These are phyloP conservation scores for Vaccinium corymbosum DNA, from an alignment of 148 eudicot species.

Conservation along the genomic window DNA sequence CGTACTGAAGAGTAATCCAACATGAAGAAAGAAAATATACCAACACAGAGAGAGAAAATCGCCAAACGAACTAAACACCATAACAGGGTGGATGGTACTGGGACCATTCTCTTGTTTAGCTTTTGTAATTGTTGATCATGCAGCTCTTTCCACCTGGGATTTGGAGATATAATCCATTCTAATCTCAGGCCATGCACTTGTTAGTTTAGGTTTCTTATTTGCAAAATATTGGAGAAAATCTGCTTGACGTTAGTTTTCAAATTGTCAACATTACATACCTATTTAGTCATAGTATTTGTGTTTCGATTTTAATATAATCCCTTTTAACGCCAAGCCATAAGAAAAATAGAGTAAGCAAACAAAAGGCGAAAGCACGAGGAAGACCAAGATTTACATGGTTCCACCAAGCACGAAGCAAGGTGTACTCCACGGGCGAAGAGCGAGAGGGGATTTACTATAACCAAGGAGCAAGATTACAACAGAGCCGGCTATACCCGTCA, in stretches of 20 bases:
- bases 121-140: not conserved
- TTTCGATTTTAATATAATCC: too few relatives aligned
- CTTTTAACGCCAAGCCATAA: too few relatives aligned
- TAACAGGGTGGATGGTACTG: not conserved
- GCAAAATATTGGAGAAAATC: not conserved
- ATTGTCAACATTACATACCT: not conserved
- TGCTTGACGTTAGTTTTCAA: not conserved
- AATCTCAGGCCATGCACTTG: constrained; percentile 1
- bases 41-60: not conserved
- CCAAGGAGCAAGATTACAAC: too few relatives aligned
- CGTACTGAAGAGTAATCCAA: not conserved
- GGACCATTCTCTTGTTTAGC: not conserved
- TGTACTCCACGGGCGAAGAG: too few relatives aligned
- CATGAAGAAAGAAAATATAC: not conserved
- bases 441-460: too few relatives aligned
- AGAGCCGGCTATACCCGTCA: too few relatives aligned
- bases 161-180: not conserved
- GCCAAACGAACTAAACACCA: not conserved
- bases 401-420: too few relatives aligned
- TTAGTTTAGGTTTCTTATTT: not conserved
- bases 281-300: not conserved
- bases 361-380: too few relatives aligned
- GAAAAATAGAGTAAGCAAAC: too few relatives aligned
- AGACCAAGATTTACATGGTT: too few relatives aligned
- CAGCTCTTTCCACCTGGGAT: not conserved